Evolutionary conservation across 345 rosid genomes (phyloP), one percentile per base, ranked within the genome.

Genomic region (Orychophragmus violaceus): DNA sequence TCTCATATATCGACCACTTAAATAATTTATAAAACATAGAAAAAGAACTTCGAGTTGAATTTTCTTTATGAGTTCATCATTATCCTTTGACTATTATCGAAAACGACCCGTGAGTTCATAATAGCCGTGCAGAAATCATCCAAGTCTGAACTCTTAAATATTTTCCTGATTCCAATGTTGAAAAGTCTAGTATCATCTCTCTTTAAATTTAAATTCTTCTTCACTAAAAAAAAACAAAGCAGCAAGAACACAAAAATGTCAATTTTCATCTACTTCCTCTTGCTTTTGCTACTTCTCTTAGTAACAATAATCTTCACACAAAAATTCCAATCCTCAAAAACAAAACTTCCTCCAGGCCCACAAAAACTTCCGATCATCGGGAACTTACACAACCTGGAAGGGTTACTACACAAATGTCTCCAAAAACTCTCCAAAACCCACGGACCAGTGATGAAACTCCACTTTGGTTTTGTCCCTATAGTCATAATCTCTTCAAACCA

Each of bases 301-400:
- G 23, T 70, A 60, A 51, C 71, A 28, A 5, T 58, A 5, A 45
- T 33, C 39, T 39, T 42, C 49, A 52, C 66, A n/a, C 23, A 21
- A 51, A 59, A 10, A 23, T 13, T 17, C 3, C 41, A 71, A 19
- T 9, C 70, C 24, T 46, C 76, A 37, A 74, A 68, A 28, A 18
- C 42, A 0, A 61, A 68, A 16, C 64, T 55, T 42, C 74, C 78
- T 33, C 78, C 78, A 0, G 59, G 78, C 19, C 75, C 74, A 49
- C 57, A 39, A 2, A 59, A 72, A 25, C 66, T 78, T 39, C 76
- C 79, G 50, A 64, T 76, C 62, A 76, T 76, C 54, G 76, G 76
- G 32, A 70, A 76, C 62, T 64, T 76, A 59, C 76, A 76, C 57
- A 59, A 64, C 60, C 64, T 76, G 4, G 8, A 61, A 2, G 65